A percentile compares a stretch with the other conserved stretches of the same genome.
phyloP scores from a whole-genome alignment of 192 early-diverging fungal species.

The Coemansia sp. region DNA sequence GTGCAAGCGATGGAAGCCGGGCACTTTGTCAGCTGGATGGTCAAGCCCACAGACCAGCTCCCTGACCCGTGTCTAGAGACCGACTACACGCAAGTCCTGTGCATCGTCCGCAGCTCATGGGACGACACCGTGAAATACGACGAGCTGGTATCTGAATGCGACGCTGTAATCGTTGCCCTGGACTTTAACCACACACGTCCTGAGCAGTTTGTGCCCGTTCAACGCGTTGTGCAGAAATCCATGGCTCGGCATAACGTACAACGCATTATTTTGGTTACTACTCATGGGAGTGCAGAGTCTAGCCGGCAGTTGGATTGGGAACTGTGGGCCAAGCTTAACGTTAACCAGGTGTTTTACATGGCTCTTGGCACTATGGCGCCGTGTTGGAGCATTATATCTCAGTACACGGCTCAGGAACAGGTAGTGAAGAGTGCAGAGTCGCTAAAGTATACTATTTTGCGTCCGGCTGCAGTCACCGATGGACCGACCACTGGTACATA shows the following conservation, averaged over 20 bases:
- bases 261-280: slow-evolving; percentile 30
- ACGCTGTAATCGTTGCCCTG: slow-evolving; percentile 35
- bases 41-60: slow-evolving; percentile 21
- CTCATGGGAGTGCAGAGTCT: slow-evolving; percentile 37
- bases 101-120: slow-evolving; percentile 25
- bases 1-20: slow-evolving; percentile 23
- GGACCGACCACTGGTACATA: slow-evolving; percentile 32
- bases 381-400: slow-evolving; percentile 40
- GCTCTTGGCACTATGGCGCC: not conserved
- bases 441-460: slow-evolving; percentile 35
- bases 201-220: slow-evolving; percentile 19
- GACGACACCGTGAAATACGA: slow-evolving; percentile 23
- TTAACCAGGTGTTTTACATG: slow-evolving; percentile 28
- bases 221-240: slow-evolving; percentile 30
- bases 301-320: slow-evolving; percentile 32
- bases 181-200: slow-evolving; percentile 22
- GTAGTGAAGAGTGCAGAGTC: slow-evolving; percentile 13
- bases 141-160: slow-evolving; percentile 14
- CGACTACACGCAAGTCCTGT: slow-evolving; percentile 20
- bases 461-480: slow-evolving; percentile 21
- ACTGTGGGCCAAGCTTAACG: slow-evolving; percentile 25
- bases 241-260: slow-evolving; percentile 19
- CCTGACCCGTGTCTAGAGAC: slow-evolving; percentile 20
- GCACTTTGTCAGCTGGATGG: slow-evolving; percentile 33
- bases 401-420: slow-evolving; percentile 37